These are phyloP conservation scores for Helenozyma rhizophorensis DNA, from an alignment of 805 yeast species.

Conservation along the genomic window DNA sequence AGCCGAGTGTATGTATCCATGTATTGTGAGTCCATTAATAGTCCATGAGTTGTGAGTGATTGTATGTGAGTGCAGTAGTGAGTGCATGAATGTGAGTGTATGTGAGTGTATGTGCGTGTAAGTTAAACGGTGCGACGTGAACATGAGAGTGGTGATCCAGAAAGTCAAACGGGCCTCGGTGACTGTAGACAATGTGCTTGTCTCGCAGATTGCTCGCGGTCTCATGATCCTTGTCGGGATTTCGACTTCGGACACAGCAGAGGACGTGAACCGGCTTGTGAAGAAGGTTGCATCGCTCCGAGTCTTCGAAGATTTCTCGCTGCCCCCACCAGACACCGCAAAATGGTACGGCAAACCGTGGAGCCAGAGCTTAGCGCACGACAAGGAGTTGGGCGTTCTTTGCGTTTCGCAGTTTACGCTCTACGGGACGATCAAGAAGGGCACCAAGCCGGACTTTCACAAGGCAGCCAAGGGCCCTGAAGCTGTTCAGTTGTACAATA, in stretches of 20 bases:
- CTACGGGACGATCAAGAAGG: slow-evolving; percentile 80
- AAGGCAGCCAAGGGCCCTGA: slow-evolving; percentile 76
- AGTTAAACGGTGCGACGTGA: too few species aligned
- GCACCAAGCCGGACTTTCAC: slow-evolving; percentile 94
- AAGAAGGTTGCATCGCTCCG: slow-evolving; percentile 62
- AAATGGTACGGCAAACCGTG: slow-evolving; percentile 63
- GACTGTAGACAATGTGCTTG: slow-evolving; percentile 63
- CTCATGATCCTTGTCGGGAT: slow-evolving; percentile 82
- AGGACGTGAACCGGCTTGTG: slow-evolving; percentile 67
- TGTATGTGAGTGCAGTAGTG: too few species aligned
- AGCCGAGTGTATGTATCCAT: too few species aligned
- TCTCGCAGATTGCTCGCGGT: slow-evolving; percentile 76
- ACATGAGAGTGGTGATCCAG: slow-evolving; percentile 90
- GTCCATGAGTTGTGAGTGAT: too few species aligned
- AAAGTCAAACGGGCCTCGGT: slow-evolving; percentile 88
- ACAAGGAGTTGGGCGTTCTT: slow-evolving; percentile 65
- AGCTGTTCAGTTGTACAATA: slow-evolving; percentile 49
- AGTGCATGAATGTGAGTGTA: too few species aligned
- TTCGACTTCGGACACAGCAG: slow-evolving; percentile 67
- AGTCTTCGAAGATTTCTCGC: slow-evolving; percentile 61
- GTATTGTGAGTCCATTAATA: too few species aligned
- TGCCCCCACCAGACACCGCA: slow-evolving; percentile 37
- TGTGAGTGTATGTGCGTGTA: too few species aligned
- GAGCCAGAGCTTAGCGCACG: slow-evolving; percentile 61
- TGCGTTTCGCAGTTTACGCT: slow-evolving; percentile 93